A percentile compares a stretch with the other conserved stretches of the same genome.
Conservation (phyloP, 805 yeast genomes). For the Lipomyces orientalis region DNA sequence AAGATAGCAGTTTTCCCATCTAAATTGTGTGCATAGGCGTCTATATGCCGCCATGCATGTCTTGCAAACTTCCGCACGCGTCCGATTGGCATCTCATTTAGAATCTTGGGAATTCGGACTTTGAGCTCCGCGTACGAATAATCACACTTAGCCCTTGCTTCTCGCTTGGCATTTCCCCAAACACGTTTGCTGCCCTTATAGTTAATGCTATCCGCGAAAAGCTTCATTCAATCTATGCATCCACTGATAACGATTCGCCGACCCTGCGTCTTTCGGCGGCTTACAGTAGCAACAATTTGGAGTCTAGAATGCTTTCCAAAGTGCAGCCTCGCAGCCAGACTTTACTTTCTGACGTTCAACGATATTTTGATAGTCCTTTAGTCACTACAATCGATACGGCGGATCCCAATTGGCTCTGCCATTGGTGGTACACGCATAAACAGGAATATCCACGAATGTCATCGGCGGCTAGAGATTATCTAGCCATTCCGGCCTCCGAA, state of each 20-base stretch:
- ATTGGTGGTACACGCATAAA: not conserved
- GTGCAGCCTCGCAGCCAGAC: slow-evolving; percentile 4
- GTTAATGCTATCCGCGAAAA: no score
- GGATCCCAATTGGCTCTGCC: not conserved
- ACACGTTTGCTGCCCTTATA: no score
- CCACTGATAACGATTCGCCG: no score
- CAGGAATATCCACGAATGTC: not conserved
- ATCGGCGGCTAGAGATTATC: slow-evolving; percentile 5
- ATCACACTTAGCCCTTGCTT: not conserved
- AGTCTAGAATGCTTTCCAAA: not conserved
- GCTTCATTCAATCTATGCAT: no score
- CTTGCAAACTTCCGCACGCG: not conserved
- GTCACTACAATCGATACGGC: not conserved
- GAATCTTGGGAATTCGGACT: not conserved
- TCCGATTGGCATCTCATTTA: not conserved
- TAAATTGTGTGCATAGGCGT: not conserved
- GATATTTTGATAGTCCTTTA: not conserved
- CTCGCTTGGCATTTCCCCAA: not conserved
- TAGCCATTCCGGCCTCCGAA: slow-evolving; percentile 1
- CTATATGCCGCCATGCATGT: not conserved
- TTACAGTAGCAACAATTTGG: not conserved
- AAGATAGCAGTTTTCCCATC: not conserved
- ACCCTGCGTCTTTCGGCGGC: no score
- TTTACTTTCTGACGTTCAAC: not conserved
- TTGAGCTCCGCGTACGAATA: not conserved